Conservation (phyloP, 352 stramenopile genomes). For the Thraustochytrium sp. region DNA sequence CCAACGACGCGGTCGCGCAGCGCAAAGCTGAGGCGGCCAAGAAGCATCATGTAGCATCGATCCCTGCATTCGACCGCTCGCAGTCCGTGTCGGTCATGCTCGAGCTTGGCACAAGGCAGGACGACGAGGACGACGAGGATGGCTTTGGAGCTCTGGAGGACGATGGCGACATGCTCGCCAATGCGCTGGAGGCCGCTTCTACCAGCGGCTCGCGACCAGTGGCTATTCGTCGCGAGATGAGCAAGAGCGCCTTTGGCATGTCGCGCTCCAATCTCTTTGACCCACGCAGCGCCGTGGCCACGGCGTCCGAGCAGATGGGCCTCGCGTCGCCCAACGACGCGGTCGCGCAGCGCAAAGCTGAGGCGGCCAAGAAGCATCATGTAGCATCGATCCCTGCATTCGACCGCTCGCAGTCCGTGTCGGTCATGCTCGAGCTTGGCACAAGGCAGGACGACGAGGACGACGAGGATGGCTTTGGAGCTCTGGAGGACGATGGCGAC, state of each 20-base stretch:
- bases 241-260: background rate
- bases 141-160: background rate
- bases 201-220: background rate
- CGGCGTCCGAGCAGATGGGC: no score
- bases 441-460: no score
- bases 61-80: background rate
- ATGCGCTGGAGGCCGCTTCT: background rate
- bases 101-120: background rate
- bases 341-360: background rate
- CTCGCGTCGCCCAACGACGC: background rate
- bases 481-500: background rate
- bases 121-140: no score
- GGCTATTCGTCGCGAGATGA: background rate
- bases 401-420: background rate
- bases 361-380: background rate
- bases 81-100: background rate
- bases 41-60: background rate
- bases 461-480: background rate
- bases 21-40: background rate
- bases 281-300: no score
- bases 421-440: background rate
- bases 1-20: background rate
- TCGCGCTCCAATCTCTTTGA: no score
- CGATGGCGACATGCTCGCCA: background rate
- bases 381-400: no score